Percentiles rank a stretch among this genome's conserved stretches.
Conservation (phyloP, 148 eudicot species). For the Chenopodium quinoa region DNA sequence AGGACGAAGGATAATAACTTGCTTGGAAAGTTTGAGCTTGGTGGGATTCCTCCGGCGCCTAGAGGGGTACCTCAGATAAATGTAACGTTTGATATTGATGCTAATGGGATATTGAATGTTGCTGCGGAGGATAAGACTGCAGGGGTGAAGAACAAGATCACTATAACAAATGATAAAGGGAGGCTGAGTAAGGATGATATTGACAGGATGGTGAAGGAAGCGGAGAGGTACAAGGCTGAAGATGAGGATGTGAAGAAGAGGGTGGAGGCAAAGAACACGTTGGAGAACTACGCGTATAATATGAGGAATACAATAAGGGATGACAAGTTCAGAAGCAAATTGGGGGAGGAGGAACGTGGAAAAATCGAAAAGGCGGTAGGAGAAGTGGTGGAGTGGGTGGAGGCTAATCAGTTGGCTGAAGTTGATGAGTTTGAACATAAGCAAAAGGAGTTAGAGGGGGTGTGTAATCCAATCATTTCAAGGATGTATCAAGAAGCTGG, state of each 20-base stretch:
- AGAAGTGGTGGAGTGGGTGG: constrained; percentile 28
- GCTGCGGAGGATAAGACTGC: constrained; percentile 28
- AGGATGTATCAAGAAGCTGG: constrained; percentile 18
- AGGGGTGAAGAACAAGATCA: constrained; percentile 30
- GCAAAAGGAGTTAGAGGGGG: constrained; percentile 26
- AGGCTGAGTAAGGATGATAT: constrained; percentile 30
- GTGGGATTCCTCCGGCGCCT: constrained; percentile 26
- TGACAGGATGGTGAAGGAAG: constrained; percentile 29
- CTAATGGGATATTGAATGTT: constrained; percentile 24
- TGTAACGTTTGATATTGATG: constrained; percentile 26
- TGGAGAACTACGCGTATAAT: constrained; percentile 30
- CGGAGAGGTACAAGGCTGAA: constrained; percentile 24
- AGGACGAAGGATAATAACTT: constrained; percentile 28
- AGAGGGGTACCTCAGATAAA: constrained; percentile 28
- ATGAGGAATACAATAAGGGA: constrained; percentile 22
- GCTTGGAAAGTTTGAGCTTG: constrained; percentile 24
- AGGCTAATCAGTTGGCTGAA: constrained; percentile 30
- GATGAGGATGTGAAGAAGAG: constrained; percentile 29
- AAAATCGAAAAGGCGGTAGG: constrained; percentile 26
- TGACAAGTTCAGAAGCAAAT: constrained; percentile 17
- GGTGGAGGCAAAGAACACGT: constrained; percentile 28
- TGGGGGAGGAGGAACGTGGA: no score
- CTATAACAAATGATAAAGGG: constrained; percentile 30
- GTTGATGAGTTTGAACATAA: constrained; percentile 32
- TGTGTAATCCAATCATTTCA: constrained; percentile 22